phyloP scores from a whole-genome alignment of 345 rosid species.

The Populus nigra region DNA sequence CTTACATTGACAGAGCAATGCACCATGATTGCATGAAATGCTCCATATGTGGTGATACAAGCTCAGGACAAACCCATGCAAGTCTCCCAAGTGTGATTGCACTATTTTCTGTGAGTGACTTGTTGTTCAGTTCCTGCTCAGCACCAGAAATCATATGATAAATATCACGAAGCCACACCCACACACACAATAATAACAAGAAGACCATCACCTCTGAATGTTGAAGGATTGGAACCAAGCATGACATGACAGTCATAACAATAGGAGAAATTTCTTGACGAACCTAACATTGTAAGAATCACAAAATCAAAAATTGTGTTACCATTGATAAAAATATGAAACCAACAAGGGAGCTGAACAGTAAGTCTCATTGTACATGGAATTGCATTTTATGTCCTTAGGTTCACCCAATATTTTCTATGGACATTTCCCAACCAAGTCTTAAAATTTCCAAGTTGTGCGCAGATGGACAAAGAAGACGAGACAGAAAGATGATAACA shows the following conservation, averaged over 20 bases:
- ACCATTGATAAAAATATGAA: not conserved
- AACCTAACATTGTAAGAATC: slow-evolving; percentile 45
- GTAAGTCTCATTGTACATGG: not conserved
- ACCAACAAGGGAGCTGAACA: not conserved
- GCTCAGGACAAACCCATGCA: slow-evolving; percentile 97
- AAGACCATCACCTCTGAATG: slow-evolving; percentile 58
- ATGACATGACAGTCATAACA: slow-evolving; percentile 64
- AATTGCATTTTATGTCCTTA: not conserved
- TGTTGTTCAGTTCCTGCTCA: slow-evolving; percentile 76
- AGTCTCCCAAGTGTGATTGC: slow-evolving; percentile 98
- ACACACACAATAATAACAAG: not conserved
- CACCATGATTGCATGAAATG: slow-evolving; percentile 99
- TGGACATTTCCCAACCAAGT: not conserved
- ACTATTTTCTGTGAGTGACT: slow-evolving; percentile 86
- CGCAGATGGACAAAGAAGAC: not conserved
- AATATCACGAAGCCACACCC: not conserved
- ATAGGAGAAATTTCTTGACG: slow-evolving; percentile 87
- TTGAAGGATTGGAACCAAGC: slow-evolving; percentile 76
- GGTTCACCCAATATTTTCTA: not conserved
- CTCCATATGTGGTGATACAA: slow-evolving; percentile 97
- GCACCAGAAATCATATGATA: slow-evolving; percentile 13
- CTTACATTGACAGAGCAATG: slow-evolving; percentile 83
- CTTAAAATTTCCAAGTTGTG: not conserved
- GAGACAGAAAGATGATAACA: not conserved
- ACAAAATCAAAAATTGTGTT: not conserved